Evolutionary conservation across 2,329 filamentous ascomycete genomes (phyloP).

Genomic region (Pseudofabraea citricarpa): DNA sequence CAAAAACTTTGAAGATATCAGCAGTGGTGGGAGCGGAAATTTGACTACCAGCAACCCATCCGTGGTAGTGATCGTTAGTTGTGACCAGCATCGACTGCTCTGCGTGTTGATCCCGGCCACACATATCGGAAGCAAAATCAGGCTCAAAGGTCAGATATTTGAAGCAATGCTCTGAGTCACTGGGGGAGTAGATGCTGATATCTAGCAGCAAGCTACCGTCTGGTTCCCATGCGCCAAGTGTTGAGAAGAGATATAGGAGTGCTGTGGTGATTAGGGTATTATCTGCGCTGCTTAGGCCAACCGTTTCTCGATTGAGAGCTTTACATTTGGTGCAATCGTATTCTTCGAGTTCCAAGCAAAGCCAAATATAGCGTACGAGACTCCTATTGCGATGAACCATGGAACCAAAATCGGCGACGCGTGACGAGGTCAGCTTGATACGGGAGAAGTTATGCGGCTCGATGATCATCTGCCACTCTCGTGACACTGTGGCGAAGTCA

Average conservation of each 20-base stretch:
- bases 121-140: slow-evolving; percentile 8
- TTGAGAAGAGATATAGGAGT: slow-evolving; percentile 27
- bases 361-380: slow-evolving; percentile 15
- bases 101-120: slow-evolving; percentile 8
- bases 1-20: slow-evolving; percentile 21
- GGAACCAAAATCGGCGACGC: slow-evolving; percentile 11
- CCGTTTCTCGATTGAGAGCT: slow-evolving; percentile 12
- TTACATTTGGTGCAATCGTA: slow-evolving; percentile 13
- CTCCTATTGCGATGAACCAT: slow-evolving; percentile 14
- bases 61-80: slow-evolving; percentile 24
- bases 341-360: slow-evolving; percentile 15
- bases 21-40: slow-evolving; percentile 8
- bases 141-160: slow-evolving; percentile 25
- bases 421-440: slow-evolving; percentile 12
- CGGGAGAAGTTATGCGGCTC: slow-evolving; percentile 13
- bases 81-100: slow-evolving; percentile 15
- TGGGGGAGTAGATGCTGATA: slow-evolving; percentile 33
- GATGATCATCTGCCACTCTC: slow-evolving; percentile 13
- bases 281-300: slow-evolving; percentile 17
- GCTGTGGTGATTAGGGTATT: slow-evolving; percentile 24
- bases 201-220: slow-evolving; percentile 30
- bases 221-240: slow-evolving; percentile 29
- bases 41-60: slow-evolving; percentile 25
- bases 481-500: slow-evolving; percentile 13
- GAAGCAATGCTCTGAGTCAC: slow-evolving; percentile 32